phyloP scores from a whole-genome alignment of 352 stramenopile genomes.

The Pythium aquatile region DNA sequence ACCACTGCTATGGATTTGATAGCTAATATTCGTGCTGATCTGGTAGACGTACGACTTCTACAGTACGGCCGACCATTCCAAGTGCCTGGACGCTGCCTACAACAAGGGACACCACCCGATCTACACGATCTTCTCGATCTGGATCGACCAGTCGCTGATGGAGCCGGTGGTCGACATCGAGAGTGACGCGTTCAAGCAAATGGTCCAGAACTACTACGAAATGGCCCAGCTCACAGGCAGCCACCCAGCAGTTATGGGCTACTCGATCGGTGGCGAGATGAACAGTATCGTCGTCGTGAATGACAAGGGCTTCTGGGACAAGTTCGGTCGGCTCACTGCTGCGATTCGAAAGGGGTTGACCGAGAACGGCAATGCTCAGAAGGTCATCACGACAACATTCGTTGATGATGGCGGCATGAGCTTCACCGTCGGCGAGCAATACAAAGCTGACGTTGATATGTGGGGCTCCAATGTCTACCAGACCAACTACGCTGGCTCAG shows the following conservation, averaged over 20 bases:
- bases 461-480: slow-evolving; percentile 78
- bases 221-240: slow-evolving; percentile 55
- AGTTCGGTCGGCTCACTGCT: slow-evolving; percentile 48
- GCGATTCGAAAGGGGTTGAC: slow-evolving; percentile 53
- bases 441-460: slow-evolving; percentile 57
- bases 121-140: slow-evolving; percentile 74
- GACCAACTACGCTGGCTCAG: slow-evolving; percentile 49
- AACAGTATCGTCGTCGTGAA: slow-evolving; percentile 62
- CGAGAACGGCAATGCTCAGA: slow-evolving; percentile 43
- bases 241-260: slow-evolving; percentile 62
- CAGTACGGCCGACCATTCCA: slow-evolving; percentile 42
- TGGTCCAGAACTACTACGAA: slow-evolving; percentile 54
- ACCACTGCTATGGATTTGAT: neutral
- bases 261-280: slow-evolving; percentile 76
- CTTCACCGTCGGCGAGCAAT: slow-evolving; percentile 44
- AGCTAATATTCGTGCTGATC: neutral
- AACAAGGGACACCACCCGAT: slow-evolving; percentile 55
- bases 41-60: slow-evolving; percentile 66
- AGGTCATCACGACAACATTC: slow-evolving; percentile 82
- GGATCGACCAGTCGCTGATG: slow-evolving; percentile 68
- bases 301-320: slow-evolving; percentile 57
- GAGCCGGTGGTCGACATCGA: slow-evolving; percentile 25
- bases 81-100: slow-evolving; percentile 61
- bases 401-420: slow-evolving; percentile 56
- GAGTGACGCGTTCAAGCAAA: slow-evolving; percentile 39